Conservation (phyloP, 768 basidiomycete species). For the Trametes sanguinea region DNA sequence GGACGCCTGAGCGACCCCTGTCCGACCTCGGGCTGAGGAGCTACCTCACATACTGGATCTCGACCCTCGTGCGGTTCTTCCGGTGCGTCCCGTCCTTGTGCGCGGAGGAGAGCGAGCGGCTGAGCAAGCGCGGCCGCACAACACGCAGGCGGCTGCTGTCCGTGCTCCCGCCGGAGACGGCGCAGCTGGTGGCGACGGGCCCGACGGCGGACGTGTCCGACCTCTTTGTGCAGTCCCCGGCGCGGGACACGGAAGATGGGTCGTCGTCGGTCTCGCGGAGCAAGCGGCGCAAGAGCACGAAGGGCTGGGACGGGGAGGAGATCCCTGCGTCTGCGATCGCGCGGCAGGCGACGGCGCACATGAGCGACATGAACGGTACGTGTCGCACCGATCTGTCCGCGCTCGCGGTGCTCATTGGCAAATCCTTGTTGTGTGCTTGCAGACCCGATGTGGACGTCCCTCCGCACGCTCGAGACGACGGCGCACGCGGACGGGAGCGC, state of each 20-base stretch:
- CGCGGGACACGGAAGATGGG: conserved; percentile 24
- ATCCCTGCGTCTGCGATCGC: conserved; percentile 22
- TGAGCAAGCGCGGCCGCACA: neutral
- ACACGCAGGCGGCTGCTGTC: conserved; percentile 54
- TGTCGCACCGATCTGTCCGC: neutral
- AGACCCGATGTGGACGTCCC: conserved; percentile 56
- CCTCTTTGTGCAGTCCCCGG: conserved; percentile 26
- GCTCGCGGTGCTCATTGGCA: too few species aligned
- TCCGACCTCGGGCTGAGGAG: conserved; percentile 91
- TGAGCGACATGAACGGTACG: conserved; percentile 27
- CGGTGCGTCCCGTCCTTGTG: conserved; percentile 42
- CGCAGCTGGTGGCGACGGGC: conserved; percentile 47
- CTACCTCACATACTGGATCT: conserved; percentile 88
- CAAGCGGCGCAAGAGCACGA: conserved; percentile 53
- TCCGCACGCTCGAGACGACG: conserved; percentile 60
- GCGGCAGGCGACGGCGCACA: conserved; percentile 14
- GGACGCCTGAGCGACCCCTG: conserved; percentile 93
- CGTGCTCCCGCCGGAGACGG: conserved; percentile 55
- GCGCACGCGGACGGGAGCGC: conserved; percentile 68
- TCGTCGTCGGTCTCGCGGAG: conserved; percentile 25
- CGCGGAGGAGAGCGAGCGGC: neutral
- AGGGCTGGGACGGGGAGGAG: conserved; percentile 78
- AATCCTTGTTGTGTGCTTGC: neutral
- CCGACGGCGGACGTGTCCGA: conserved; percentile 33
- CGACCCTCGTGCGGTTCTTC: conserved; percentile 82